Evolutionary conservation across 768 basidiomycete genomes (phyloP).

Genomic region (Boletales sp.): DNA sequence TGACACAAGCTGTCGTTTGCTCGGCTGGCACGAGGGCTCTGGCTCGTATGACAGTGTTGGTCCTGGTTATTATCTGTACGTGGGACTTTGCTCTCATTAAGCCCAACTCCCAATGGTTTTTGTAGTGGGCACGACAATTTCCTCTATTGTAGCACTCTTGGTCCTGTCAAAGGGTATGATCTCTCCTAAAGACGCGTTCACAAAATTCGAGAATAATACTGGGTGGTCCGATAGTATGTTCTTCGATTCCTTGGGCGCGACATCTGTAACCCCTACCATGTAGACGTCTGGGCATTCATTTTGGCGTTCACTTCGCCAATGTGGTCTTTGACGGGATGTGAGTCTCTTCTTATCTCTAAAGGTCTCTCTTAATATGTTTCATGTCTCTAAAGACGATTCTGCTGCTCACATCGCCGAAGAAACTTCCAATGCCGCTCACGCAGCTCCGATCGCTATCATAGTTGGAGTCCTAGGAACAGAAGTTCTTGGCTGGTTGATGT

Average conservation of each 20-base stretch:
- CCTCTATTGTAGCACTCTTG: too few species aligned
- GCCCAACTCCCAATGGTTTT: neutral
- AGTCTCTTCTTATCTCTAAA: too few species aligned
- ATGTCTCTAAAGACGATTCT: conserved; percentile 37
- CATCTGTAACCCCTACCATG: neutral
- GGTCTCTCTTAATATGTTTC: neutral
- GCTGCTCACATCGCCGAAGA: conserved; percentile 46
- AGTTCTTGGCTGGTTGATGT: conserved; percentile 39
- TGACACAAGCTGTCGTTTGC: too few species aligned
- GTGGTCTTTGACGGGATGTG: conserved; percentile 24
- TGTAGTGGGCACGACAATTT: too few species aligned
- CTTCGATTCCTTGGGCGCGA: neutral
- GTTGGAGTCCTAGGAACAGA: conserved; percentile 38
- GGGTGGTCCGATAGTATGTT: conserved; percentile 19
- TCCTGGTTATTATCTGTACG: too few species aligned
- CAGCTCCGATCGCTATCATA: conserved; percentile 45
- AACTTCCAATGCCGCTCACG: too few species aligned
- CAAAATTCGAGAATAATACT: conserved; percentile 26
- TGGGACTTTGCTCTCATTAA: too few species aligned
- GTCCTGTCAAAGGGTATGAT: too few species aligned
- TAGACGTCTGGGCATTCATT: conserved; percentile 25
- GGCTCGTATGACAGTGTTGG: too few species aligned
- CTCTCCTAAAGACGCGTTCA: conserved; percentile 12
- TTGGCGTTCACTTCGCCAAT: conserved; percentile 24
- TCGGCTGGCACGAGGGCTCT: too few species aligned